Base-by-base conservation (phyloP, 2,329 filamentous ascomycete species). In the Cercospora nicotianae region DNA sequence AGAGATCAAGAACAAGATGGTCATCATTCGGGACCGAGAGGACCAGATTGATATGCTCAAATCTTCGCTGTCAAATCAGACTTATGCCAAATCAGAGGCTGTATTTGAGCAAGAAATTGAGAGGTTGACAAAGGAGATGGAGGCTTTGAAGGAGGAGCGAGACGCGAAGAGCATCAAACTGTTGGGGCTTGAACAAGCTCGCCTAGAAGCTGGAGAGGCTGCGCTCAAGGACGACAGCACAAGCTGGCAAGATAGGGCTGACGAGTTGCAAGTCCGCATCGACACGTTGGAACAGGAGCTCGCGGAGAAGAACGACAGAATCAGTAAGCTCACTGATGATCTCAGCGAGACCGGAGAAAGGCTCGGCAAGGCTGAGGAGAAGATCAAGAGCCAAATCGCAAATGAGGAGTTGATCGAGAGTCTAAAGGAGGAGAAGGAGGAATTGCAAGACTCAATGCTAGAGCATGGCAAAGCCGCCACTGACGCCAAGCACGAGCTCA, bases 1-100 rank as follows among this genome's bases (percentile, higher is more conserved):
- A 1, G 88, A 89, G 45, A 93, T 97, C 63, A 88, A 92, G 64
- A 86, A 85, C 13, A 82, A 97, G 5, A 87, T 87, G 28, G 86
- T 87, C 65, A 90, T 90, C 77, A 83, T 92, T 75, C 91, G 89
- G 16, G 91, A 95, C 66, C 86, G 89, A 75, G 92, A 94, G n/a
- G 94, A 97, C 74, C 94, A 98, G 80, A 91, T 97, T 67, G 93
- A 96, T 74, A 89, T 87, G 3, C 82, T 98, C 68, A 88, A 90
- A 61, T 92, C 96, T 65, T 91, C 94, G 71, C 82, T 98, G 7
- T 85, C 88, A 60, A 88, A 93, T n/a, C n/a, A 48, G 16, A 30
- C 61, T 7, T 67, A 90, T 12, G 61, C 57, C 6, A 48, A 65
- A 23, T 36, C 36, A 33, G 65, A 36, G 30, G 45, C 59, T 10